These are phyloP conservation scores for Venturia effusa DNA, from an alignment of 2,329 filamentous ascomycete genomes.

Conservation along the genomic window DNA sequence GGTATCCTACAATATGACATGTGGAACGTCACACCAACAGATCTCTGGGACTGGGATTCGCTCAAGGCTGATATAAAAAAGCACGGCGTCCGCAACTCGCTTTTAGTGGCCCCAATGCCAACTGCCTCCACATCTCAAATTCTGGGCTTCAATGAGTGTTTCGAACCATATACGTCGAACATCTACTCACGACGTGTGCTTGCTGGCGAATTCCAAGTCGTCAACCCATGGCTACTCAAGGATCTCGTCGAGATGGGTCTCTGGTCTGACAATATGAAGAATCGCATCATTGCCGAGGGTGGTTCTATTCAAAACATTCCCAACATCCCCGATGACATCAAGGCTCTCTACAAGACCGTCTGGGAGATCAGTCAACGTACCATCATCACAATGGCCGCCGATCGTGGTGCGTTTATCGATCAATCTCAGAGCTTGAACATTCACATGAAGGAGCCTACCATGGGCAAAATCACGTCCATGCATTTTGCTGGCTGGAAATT, in stretches of 20 bases:
- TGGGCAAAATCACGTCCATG: conserved; percentile 99
- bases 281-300: conserved; percentile 95
- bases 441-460: conserved; percentile 97
- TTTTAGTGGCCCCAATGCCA: conserved; percentile 94
- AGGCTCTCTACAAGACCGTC: conserved; percentile 97
- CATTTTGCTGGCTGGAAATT: conserved; percentile 99
- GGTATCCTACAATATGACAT: conserved; percentile 97
- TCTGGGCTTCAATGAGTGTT: conserved; percentile 98
- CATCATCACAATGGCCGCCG: conserved; percentile 95
- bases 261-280: conserved; percentile 99
- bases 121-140: conserved; percentile 97
- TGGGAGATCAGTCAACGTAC: conserved; percentile 98
- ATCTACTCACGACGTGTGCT: conserved; percentile 98
- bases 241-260: conserved; percentile 95
- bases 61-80: conserved; percentile 87
- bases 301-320: conserved; percentile 95
- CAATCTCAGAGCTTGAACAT: conserved; percentile 99
- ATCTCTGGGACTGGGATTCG: conserved; percentile 91
- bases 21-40: conserved; percentile 89
- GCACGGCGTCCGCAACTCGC: conserved; percentile 88
- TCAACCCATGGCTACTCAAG: conserved; percentile 97
- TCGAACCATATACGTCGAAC: conserved; percentile 99
- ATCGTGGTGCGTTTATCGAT: conserved; percentile 96
- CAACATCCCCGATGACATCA: conserved; percentile 92
- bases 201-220: conserved; percentile 97